phyloP scores from a whole-genome alignment of 2,329 filamentous ascomycete genomes.

The Microsporum audouinii region DNA sequence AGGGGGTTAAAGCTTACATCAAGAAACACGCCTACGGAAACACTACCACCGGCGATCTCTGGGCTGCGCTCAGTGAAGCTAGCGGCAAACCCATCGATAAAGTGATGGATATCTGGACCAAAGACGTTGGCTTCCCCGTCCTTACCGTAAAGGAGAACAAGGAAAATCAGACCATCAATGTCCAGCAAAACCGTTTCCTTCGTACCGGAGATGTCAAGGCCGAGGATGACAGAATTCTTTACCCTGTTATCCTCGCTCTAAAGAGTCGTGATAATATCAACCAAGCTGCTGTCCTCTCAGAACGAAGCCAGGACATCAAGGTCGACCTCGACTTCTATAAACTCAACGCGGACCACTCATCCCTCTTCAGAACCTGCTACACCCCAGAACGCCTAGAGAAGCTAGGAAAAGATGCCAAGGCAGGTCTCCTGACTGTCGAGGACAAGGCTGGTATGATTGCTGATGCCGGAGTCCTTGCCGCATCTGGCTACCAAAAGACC shows the following conservation, averaged over 20 bases:
- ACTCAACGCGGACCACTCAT: constrained; percentile 87
- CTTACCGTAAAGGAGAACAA: constrained; percentile 71
- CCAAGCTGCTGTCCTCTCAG: constrained; percentile 58
- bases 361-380: constrained; percentile 85
- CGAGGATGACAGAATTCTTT: constrained; percentile 79
- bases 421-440: constrained; percentile 70
- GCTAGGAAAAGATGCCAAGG: constrained; percentile 74
- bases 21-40: constrained; percentile 97
- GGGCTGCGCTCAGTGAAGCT: constrained; percentile 74
- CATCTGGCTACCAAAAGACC: constrained; percentile 87
- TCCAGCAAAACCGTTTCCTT: constrained; percentile 93
- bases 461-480: constrained; percentile 78
- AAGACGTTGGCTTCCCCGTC: constrained; percentile 88
- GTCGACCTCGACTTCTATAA: constrained; percentile 85
- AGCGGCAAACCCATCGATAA: constrained; percentile 83
- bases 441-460: constrained; percentile 91
- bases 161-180: constrained; percentile 58
- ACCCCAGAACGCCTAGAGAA: constrained; percentile 71
- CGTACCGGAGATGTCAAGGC: constrained; percentile 86
- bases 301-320: constrained; percentile 67
- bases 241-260: constrained; percentile 78
- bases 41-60: constrained; percentile 81
- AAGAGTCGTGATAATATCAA: constrained; percentile 66
- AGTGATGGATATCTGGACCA: constrained; percentile 94
- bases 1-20: constrained; percentile 80